Evolutionary conservation across 805 yeast genomes (phyloP), one percentile per base, ranked within the genome.

Genomic region (Scheffersomyces coipomensis): DNA sequence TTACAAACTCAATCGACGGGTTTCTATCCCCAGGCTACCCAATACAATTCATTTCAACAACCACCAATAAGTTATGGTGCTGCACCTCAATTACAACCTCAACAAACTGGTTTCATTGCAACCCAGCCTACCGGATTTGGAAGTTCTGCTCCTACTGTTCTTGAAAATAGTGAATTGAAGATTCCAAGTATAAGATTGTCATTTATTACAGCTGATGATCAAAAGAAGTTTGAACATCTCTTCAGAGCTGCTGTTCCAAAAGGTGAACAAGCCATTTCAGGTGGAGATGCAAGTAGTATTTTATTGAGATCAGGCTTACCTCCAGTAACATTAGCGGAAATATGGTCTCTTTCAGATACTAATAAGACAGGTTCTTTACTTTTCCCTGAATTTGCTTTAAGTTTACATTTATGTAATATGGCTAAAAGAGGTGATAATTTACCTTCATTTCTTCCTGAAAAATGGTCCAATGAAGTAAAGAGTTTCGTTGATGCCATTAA

Each of bases 331-430:
- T 72, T 91, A 50, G 91, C 91, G 2, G 88, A 80, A 51, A 85
- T 91, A 44, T 91, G 98, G 98, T 81, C 85, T 18, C 68, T 91
- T 42, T 78, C 95, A n/a, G 98, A 91, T 56, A 83, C 95, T 2
- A 85, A 82, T 51, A 84, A 80, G 52, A 82, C 93, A 6, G 98
- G 98, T 2, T 75, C 80, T 39, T 75, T 91, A 44, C 65, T 91
- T 51, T 91, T 90, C 57, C 98, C 98, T 2, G 97, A 91, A 61
- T 91, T 91, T 71, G 95, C 95, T 12, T 71, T 91, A 48, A 89
- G 96, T 13, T 80, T 91, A 72, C 91, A 89, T 60, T 71, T 91
- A 50, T 89, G 96, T 57, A 85, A 86, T 50, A 64, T 79, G 53
- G 85, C 84, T 0, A 71, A 87, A 49, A 80, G 78, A 51, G 96